Percentiles rank a stretch among this genome's conserved stretches.
Conservation (phyloP, 2,329 filamentous ascomycete genomes). For the Aspergillus fischeri region DNA sequence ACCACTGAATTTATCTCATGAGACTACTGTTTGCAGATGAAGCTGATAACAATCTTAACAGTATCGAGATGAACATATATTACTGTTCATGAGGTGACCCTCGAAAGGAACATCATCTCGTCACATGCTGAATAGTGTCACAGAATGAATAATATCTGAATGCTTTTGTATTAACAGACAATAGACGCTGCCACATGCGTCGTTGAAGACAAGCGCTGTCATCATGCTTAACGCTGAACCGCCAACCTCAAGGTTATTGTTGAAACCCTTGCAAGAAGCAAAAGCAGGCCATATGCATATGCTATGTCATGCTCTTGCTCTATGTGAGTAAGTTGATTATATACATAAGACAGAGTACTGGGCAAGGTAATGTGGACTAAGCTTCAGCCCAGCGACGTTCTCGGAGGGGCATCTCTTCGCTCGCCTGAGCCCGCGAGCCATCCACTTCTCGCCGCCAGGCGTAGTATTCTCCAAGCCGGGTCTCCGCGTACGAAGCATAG, state of each 20-base stretch:
- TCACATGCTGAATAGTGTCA: no score
- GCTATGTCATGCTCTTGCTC: neutral
- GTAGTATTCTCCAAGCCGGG: conserved; percentile 85
- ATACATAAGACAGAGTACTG: neutral
- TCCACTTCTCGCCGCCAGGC: conserved; percentile 76
- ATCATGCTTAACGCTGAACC: neutral
- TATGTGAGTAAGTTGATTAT: neutral
- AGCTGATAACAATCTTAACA: no score
- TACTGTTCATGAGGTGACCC: no score
- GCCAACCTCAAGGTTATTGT: neutral
- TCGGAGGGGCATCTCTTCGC: conserved; percentile 64
- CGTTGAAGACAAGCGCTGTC: no score
- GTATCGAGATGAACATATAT: no score
- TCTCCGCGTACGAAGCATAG: conserved; percentile 85
- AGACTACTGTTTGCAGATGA: no score
- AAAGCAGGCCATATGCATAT: neutral
- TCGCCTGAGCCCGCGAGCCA: conserved; percentile 54
- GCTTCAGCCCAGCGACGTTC: conserved; percentile 73
- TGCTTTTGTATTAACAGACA: no score
- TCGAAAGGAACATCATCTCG: no score
- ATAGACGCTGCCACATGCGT: no score
- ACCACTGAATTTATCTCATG: no score
- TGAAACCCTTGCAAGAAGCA: neutral
- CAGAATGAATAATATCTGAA: no score
- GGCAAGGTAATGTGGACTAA: conserved; percentile 9